phyloP scores from a whole-genome alignment of 176 grass and related monocot genomes.

The Ananas comosus region DNA sequence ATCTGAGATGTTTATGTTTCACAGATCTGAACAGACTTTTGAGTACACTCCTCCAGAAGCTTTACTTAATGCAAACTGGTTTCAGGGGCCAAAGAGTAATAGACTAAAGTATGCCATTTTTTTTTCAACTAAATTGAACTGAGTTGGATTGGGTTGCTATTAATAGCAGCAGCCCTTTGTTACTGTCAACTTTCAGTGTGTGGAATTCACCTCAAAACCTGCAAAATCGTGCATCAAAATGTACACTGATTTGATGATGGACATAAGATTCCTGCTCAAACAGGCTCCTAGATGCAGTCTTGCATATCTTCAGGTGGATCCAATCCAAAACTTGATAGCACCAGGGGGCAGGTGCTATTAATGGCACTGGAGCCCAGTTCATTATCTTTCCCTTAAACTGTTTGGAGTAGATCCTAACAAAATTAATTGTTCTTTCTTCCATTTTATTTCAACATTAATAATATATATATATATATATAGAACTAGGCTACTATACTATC shows the following conservation, averaged over 20 bases:
- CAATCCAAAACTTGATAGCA: too few species aligned
- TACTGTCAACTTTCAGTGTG: background rate
- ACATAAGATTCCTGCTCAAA: too few species aligned
- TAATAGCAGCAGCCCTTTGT: background rate
- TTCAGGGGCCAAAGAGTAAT: conserved; percentile 62
- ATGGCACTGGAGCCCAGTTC: too few species aligned
- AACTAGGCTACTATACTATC: too few species aligned
- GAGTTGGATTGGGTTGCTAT: background rate
- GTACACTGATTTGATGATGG: too few species aligned
- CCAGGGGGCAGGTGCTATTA: too few species aligned
- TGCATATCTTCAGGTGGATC: too few species aligned
- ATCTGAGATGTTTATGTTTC: conserved; percentile 17
- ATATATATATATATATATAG: background rate
- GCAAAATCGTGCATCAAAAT: too few species aligned
- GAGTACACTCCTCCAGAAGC: conserved; percentile 95
- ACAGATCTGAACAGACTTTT: conserved; percentile 86
- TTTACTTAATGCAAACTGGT: conserved; percentile 85
- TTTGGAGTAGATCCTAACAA: too few species aligned
- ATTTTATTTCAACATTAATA: background rate
- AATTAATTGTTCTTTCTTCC: background rate
- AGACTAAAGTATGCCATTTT: conserved; percentile 62
- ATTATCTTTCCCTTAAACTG: too few species aligned
- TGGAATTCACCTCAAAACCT: too few species aligned
- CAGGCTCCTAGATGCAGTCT: too few species aligned
- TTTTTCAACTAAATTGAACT: conserved; percentile 9